Percentiles rank a stretch among this genome's conserved stretches.
phyloP scores from a whole-genome alignment of 139 green algal species.

The Closterium sp. region DNA sequence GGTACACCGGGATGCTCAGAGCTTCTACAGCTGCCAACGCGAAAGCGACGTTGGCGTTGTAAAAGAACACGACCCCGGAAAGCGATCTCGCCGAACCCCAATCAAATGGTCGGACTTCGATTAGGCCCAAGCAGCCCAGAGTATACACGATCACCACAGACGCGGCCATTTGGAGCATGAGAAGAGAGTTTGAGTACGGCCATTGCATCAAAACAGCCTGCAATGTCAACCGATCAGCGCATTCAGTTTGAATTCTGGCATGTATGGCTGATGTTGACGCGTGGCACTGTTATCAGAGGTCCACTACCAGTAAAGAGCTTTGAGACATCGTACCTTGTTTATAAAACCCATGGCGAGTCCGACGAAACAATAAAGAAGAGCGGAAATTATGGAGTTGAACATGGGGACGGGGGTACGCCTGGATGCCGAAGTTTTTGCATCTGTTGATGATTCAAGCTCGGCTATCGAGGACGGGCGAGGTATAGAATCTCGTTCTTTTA shows the following conservation, averaged over 20 bases:
- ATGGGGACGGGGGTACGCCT: neutral
- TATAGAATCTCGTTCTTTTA: neutral
- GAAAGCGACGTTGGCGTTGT: constrained; percentile 61
- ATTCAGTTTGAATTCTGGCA: neutral
- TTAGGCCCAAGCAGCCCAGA: neutral
- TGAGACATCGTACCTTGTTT: constrained; percentile 18
- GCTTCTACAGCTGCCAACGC: constrained; percentile 43
- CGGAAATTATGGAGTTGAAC: constrained; percentile 13
- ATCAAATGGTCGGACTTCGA: constrained; percentile 27
- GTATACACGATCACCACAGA: constrained; percentile 36
- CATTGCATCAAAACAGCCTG: constrained; percentile 39
- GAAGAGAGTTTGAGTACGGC: constrained; percentile 43
- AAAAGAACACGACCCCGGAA: constrained; percentile 50
- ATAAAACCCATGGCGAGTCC: constrained; percentile 25
- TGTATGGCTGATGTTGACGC: neutral
- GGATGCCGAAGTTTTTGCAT: neutral
- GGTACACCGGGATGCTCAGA: constrained; percentile 55
- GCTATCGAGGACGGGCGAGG: neutral
- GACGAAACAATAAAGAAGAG: constrained; percentile 17
- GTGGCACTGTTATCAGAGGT: neutral
- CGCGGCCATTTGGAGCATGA: constrained; percentile 46
- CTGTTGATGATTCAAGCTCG: neutral
- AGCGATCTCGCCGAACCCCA: constrained; percentile 1
- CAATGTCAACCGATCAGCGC: neutral
- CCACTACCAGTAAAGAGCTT: neutral